Percentiles rank a stretch among this genome's conserved stretches.
These are phyloP conservation scores for Arthrobotrys pseudoclavata DNA, from an alignment of 2,329 filamentous ascomycete species.

Conservation along the genomic window DNA sequence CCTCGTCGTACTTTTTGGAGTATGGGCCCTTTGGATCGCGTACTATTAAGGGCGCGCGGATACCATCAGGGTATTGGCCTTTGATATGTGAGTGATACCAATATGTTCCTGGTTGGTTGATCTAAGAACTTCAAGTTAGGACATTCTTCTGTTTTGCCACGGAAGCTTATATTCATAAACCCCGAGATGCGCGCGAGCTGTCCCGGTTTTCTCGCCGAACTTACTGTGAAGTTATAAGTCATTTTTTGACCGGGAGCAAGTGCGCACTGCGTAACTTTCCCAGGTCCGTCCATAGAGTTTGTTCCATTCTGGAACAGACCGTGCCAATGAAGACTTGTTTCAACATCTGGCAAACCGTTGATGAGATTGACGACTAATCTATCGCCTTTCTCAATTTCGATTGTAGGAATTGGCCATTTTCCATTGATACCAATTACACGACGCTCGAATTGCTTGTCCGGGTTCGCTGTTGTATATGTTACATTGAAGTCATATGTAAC, in stretches of 20 bases:
- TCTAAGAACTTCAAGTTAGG: conserved; percentile 64
- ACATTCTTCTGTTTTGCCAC: not conserved
- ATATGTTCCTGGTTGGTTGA: conserved; percentile 78
- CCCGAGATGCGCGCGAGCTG: not conserved
- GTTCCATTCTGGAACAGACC: conserved; percentile 78
- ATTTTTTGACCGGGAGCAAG: conserved; percentile 76
- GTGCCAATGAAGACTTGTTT: conserved; percentile 78
- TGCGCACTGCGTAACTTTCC: conserved; percentile 76
- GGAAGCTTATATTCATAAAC: not conserved
- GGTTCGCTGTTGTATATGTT: conserved; percentile 79
- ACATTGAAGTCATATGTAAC: conserved; percentile 77
- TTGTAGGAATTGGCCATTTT: conserved; percentile 79
- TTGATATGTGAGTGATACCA: conserved; percentile 82
- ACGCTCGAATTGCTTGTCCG: conserved; percentile 76
- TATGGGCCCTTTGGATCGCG: conserved; percentile 75
- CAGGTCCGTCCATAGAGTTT: conserved; percentile 79
- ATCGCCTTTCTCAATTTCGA: conserved; percentile 76
- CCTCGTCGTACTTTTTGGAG: conserved; percentile 73
- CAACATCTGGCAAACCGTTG: conserved; percentile 75
- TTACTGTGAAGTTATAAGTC: conserved; percentile 78
- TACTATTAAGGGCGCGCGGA: conserved; percentile 75
- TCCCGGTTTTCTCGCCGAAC: conserved; percentile 41
- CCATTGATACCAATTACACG: conserved; percentile 83
- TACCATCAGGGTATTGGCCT: conserved; percentile 79
- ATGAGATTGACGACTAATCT: conserved; percentile 72